Base-by-base conservation (phyloP, 192 early-diverging fungal genomes). In the Powellomyces hirtus region DNA sequence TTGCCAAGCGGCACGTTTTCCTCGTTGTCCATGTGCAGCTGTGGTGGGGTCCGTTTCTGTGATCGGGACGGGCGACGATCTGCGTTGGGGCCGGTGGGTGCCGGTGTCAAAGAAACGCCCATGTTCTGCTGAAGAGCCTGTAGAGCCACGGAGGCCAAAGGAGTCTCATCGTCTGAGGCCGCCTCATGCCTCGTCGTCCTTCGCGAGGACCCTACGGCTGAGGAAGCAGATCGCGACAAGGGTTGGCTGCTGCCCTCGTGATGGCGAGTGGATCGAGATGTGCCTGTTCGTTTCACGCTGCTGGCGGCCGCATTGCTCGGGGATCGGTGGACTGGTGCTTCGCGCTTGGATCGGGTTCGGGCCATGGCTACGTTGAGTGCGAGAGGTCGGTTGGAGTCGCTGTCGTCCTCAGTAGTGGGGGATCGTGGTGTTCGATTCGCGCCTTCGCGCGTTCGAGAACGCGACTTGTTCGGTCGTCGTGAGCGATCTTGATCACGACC, bases 101-200 rank as follows among this genome's bases (percentile, higher is more conserved):
- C 2, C 5, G 10, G 14, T 18, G 46, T 49, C 26, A 24, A 18
- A 14, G 46, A 49, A 49, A 2, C 46, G 46, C 46, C 53, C 56
- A 69, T 24, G 26, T 60, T 59, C 38, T 60, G 38, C 45, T 69
- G 67, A 18, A 69, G 34, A n/a, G 67, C 67, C 55, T 44, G 40
- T 4, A 69, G 58, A 26, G 58, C 67, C 1, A 69, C 67, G 1
- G 67, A 59, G 31, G 67, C 67, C 8, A 69, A 36, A n/a, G 67
- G 67, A 1, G 58, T 69, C 34, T 69, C 67, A 30, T 58, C 67
- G 22, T 60, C 59, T 18, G 53, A 56, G 20, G 34, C 34, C 1
- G 24, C 20, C 29, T 4, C 53, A 31, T 60, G 20, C 38, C 5
- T 34, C 34, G 36, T n/a, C n/a, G n/a, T n/a, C n/a, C n/a, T n/a